phyloP scores from a whole-genome alignment of 495 filamentous ascomycete genomes.

The Darksidea phi region DNA sequence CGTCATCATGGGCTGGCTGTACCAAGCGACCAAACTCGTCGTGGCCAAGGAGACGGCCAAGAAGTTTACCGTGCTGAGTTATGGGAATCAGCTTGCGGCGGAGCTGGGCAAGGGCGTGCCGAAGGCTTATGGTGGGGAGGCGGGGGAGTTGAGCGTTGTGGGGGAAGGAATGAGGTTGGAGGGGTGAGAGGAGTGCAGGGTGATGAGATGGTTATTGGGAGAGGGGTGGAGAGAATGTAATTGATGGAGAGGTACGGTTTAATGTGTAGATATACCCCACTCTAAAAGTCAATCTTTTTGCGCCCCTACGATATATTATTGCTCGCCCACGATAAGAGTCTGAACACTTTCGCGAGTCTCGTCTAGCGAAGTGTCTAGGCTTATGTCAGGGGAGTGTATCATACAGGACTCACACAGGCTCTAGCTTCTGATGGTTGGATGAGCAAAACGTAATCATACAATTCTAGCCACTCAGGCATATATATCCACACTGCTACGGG shows the following conservation, averaged over 20 bases:
- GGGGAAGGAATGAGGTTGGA: conserved; percentile 38
- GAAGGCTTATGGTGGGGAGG: conserved; percentile 69
- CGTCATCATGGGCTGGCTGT: conserved; percentile 83
- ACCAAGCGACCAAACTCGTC: conserved; percentile 73
- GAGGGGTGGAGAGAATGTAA: not conserved
- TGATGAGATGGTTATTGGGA: not conserved
- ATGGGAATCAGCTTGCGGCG: conserved; percentile 65
- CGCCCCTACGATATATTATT: no score
- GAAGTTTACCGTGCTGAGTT: conserved; percentile 80
- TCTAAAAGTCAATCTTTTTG: no score
- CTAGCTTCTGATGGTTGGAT: no score
- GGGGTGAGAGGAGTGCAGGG: not conserved
- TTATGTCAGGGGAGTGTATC: no score
- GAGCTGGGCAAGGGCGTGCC: conserved; percentile 63
- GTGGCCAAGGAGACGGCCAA: conserved; percentile 73
- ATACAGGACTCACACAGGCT: no score
- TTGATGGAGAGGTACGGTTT: not conserved
- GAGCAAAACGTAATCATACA: no score
- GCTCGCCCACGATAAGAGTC: no score
- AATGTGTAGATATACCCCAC: no score
- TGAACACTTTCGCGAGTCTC: no score
- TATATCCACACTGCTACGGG: no score
- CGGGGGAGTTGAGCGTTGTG: conserved; percentile 35
- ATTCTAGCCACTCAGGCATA: no score
- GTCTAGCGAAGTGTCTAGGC: no score